Base-by-base conservation (phyloP, 2,329 filamentous ascomycete species). In the Trichoderma sp. region DNA sequence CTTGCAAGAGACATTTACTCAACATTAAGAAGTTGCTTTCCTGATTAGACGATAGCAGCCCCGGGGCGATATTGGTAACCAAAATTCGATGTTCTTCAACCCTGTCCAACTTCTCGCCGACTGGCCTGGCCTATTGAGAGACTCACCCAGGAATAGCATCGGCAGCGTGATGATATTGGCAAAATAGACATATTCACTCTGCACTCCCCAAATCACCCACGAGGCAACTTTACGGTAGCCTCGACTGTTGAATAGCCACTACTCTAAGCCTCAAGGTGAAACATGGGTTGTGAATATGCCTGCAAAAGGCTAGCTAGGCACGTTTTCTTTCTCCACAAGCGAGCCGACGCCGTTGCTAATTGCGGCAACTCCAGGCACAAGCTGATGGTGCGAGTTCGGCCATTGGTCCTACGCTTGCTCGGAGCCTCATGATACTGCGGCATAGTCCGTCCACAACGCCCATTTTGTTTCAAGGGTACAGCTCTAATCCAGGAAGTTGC, bases 391-490 rank as follows among this genome's bases (percentile, higher is more conserved):
- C 28, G 41, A 48, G 26, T 54, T 39, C 41, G 47, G 28, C 41
- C 39, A 28, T 26, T 26, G 41, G 50, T 19, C 15, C 26, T 39
- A 50, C 41, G 55, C 26, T 3, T 28, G 26, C 21, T 30, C 28
- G 14, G 41, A 34, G 41, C 55, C 41, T 47, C 50, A 47, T 28
- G 60, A 55, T 55, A 41, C 30, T 54, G 47, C 47, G 39, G 47
- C 41, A 45, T 21, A 12, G 14, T 39, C n/a, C 28, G 34, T 19
- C 26, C 28, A 47, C 50, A 28, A 6, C 24, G 15, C 50, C 24
- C n/a, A 45, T 24, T 24, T 19, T 55, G 26, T 55, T 62, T 62
- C 60, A 63, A 45, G 60, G 50, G n/a, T 52, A 52, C 24, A 6
- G 44, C n/a, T 45, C 44, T 44, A n/a, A 39, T 47, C 34, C 3